Percentiles rank a stretch among this genome's conserved stretches.
phyloP scores from a whole-genome alignment of 164 flowering plant species.

The Tetracentron sinense region DNA sequence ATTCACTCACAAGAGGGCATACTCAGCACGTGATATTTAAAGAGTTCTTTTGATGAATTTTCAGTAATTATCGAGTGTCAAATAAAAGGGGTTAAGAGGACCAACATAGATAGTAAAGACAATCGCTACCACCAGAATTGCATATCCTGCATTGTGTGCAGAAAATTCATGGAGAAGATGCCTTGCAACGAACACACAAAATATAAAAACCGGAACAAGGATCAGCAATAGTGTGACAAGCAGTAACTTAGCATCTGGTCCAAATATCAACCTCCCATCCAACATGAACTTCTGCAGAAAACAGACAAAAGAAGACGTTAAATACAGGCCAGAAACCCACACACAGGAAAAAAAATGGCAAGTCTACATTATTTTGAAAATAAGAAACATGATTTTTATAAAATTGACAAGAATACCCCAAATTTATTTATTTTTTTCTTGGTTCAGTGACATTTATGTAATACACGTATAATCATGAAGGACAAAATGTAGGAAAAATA shows the following conservation, averaged over 20 bases:
- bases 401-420: too few relatives aligned
- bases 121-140: conserved; percentile 71
- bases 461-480: not conserved
- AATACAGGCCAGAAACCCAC: conserved; percentile 1
- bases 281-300: conserved; percentile 69
- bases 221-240: conserved; percentile 70
- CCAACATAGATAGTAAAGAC: conserved; percentile 73
- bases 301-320: conserved; percentile 10
- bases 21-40: too few relatives aligned
- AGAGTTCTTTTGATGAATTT: too few relatives aligned
- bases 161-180: conserved; percentile 81
- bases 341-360: not conserved
- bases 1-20: too few relatives aligned
- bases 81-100: conserved; percentile 23
- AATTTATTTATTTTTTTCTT: too few relatives aligned
- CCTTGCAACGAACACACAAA: conserved; percentile 83
- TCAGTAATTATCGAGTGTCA: not conserved
- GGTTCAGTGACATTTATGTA: too few relatives aligned
- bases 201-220: conserved; percentile 55
- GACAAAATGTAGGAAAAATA: not conserved
- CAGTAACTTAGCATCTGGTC: conserved; percentile 86
- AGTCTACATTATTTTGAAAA: not conserved
- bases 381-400: too few relatives aligned
- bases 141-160: conserved; percentile 78
- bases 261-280: conserved; percentile 87